phyloP scores from a whole-genome alignment of 768 basidiomycete species.

The Boletales sp. region DNA sequence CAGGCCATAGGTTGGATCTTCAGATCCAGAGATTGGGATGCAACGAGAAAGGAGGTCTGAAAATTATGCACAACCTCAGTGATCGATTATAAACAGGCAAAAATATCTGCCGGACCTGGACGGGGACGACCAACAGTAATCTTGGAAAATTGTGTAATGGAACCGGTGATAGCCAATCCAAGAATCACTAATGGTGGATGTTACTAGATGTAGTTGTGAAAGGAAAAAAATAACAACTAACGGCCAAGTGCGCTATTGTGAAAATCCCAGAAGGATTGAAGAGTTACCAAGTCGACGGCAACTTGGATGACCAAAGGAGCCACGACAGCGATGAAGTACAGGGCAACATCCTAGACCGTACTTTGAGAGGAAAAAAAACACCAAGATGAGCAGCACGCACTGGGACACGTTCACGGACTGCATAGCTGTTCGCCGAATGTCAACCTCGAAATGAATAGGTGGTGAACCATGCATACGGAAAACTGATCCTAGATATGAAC shows the following conservation, averaged over 20 bases:
- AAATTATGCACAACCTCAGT: background rate
- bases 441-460: background rate
- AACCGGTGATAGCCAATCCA: slow-evolving; percentile 70
- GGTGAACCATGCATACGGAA: slow-evolving; percentile 18
- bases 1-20: slow-evolving; percentile 69
- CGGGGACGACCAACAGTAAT: slow-evolving; percentile 86
- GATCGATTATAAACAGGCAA: background rate
- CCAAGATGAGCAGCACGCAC: slow-evolving; percentile 36
- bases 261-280: slow-evolving; percentile 87
- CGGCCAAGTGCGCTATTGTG: slow-evolving; percentile 60
- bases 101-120: slow-evolving; percentile 49
- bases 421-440: slow-evolving; percentile 43
- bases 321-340: slow-evolving; percentile 53
- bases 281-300: slow-evolving; percentile 63
- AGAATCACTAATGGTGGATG: slow-evolving; percentile 52
- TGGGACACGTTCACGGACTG: slow-evolving; percentile 75
- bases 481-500: slow-evolving; percentile 14
- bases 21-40: slow-evolving; percentile 59
- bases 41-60: slow-evolving; percentile 44
- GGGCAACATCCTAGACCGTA: slow-evolving; percentile 38
- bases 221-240: slow-evolving; percentile 30
- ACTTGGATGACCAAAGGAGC: slow-evolving; percentile 71
- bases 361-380: background rate
- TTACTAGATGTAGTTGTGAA: slow-evolving; percentile 18
- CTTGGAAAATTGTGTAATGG: slow-evolving; percentile 83